These are phyloP conservation scores for Coleophoma crateriformis DNA, from an alignment of 2,329 filamentous ascomycete genomes.

Conservation along the genomic window DNA sequence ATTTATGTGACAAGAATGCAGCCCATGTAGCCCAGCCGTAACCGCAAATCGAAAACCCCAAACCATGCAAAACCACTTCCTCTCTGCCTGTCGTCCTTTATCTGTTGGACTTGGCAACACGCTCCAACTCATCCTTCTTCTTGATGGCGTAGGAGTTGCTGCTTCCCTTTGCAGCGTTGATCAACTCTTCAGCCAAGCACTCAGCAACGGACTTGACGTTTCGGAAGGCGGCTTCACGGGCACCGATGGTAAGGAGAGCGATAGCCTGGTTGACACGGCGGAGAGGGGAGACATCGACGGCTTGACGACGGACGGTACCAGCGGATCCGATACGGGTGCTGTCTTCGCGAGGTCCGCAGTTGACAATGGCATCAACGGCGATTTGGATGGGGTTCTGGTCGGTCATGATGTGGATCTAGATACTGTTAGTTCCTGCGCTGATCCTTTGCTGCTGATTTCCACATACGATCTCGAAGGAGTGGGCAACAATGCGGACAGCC, in stretches of 20 bases:
- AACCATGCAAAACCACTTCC: slow-evolving; percentile 18
- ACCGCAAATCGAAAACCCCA: slow-evolving; percentile 25
- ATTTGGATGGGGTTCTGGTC: slow-evolving; percentile 99
- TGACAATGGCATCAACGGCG: slow-evolving; percentile 98
- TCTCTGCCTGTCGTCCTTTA: slow-evolving; percentile 51
- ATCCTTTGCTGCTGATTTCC: slow-evolving; percentile 9
- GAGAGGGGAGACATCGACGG: slow-evolving; percentile 99
- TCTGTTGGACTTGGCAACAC: slow-evolving; percentile 99
- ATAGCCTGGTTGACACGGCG: slow-evolving; percentile 99
- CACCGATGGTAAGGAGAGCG: slow-evolving; percentile 96
- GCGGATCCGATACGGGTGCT: slow-evolving; percentile 98
- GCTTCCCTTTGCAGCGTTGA: slow-evolving; percentile 99
- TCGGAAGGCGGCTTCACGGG: slow-evolving; percentile 97
- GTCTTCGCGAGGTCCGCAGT: slow-evolving; percentile 99
- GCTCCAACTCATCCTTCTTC: slow-evolving; percentile 99
- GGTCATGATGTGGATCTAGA: slow-evolving; percentile 99
- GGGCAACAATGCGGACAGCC: slow-evolving; percentile 98
- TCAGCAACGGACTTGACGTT: slow-evolving; percentile 99
- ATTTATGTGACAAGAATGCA: slow-evolving; percentile 28
- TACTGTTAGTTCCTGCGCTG: slow-evolving; percentile 10
- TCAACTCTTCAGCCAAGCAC: slow-evolving; percentile 99
- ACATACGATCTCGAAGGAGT: slow-evolving; percentile 99
- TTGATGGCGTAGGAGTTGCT: slow-evolving; percentile 99
- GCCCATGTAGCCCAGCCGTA: slow-evolving; percentile 22
- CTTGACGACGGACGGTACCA: slow-evolving; percentile 99